These are phyloP conservation scores for Teratosphaeria viscida DNA, from an alignment of 2,329 filamentous ascomycete species.

Conservation along the genomic window DNA sequence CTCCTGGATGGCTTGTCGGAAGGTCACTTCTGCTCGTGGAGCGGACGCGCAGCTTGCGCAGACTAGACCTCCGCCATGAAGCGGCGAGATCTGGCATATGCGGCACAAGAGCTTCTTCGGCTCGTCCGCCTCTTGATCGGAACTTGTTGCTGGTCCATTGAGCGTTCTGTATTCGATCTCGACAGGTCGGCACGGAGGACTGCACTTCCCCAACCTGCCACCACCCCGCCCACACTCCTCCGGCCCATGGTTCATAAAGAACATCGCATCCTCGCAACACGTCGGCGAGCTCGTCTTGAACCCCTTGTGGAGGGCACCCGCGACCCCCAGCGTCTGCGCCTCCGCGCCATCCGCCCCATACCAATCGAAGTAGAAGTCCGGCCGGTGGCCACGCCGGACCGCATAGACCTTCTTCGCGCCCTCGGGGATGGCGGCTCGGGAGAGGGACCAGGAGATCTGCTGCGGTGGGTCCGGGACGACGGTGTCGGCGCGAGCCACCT, in stretches of 20 bases:
- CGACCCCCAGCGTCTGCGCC: not conserved
- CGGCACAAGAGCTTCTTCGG: not conserved
- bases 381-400: slow-evolving; percentile 1
- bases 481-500: not conserved
- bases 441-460: not conserved
- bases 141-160: not conserved
- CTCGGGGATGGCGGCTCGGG: not conserved
- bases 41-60: not conserved
- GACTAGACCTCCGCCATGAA: not conserved
- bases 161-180: not conserved
- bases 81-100: not conserved
- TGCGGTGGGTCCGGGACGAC: not conserved
- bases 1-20: not conserved
- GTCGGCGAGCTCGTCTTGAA: not conserved
- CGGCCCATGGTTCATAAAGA: not conserved
- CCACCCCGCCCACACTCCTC: not conserved
- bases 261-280: not conserved
- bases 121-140: not conserved
- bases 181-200: not conserved
- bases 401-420: slow-evolving; percentile 1
- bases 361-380: slow-evolving; percentile 1
- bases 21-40: not conserved
- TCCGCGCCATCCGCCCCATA: not conserved
- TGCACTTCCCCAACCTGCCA: not conserved
- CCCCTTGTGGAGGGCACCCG: not conserved